phyloP scores from a whole-genome alignment of 1,139 yeast genomes.

The Yamadazyma songkhlaensis region DNA sequence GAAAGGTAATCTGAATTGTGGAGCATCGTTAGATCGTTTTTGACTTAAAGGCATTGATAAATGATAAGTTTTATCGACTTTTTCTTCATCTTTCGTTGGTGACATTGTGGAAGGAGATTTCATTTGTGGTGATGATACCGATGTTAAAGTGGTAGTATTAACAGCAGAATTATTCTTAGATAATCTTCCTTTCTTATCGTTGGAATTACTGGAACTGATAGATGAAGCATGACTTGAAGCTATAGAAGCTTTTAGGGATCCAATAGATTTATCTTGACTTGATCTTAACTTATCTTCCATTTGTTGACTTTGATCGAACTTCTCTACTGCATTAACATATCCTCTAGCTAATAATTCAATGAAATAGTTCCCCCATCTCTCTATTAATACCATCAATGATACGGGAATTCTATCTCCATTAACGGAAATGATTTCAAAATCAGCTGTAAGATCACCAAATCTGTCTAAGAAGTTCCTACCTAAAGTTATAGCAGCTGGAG shows the following conservation, averaged over 20 bases:
- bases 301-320: constrained; percentile 36
- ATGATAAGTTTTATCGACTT: constrained; percentile 14
- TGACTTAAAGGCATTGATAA: constrained; percentile 24
- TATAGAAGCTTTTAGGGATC: constrained; percentile 12
- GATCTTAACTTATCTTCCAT: constrained; percentile 6
- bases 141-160: background rate
- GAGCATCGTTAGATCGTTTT: constrained; percentile 33
- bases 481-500: constrained; percentile 71
- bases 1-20: constrained; percentile 63
- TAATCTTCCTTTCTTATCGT: constrained; percentile 5
- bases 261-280: constrained; percentile 3
- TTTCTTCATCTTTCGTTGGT: constrained; percentile 1
- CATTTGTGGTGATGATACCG: background rate
- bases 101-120: background rate
- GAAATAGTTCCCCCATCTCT: constrained; percentile 75
- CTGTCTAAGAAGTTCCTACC: constrained; percentile 74
- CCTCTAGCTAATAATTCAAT: constrained; percentile 59
- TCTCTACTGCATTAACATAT: constrained; percentile 56
- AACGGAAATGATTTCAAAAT: constrained; percentile 65
- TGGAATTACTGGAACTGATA: constrained; percentile 8
- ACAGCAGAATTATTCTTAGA: background rate
- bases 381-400: constrained; percentile 56
- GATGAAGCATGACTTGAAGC: constrained; percentile 14
- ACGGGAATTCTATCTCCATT: constrained; percentile 67
- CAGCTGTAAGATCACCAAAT: constrained; percentile 61